Evolutionary conservation across 2,329 filamentous ascomycete species (phyloP).

Genomic region (Venturia effusa): DNA sequence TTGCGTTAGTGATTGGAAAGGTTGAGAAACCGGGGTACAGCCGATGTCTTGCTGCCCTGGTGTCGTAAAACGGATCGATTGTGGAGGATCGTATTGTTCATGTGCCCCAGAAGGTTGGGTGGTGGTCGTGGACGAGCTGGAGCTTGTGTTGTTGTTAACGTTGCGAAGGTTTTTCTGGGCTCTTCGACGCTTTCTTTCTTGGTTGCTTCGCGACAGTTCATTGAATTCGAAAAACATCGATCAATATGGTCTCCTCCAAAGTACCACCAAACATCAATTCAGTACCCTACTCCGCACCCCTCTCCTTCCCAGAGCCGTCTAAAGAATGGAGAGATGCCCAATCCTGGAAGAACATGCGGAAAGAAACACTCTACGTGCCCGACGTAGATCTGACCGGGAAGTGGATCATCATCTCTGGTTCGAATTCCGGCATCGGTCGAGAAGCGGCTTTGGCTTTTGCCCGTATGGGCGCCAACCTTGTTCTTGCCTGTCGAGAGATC

Average conservation of each 20-base stretch:
- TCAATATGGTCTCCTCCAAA: neutral
- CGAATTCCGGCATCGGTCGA: slow-evolving; percentile 20
- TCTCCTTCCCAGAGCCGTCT: slow-evolving; percentile 9
- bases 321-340: slow-evolving; percentile 9
- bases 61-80: neutral
- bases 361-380: slow-evolving; percentile 1
- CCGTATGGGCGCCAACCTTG: slow-evolving; percentile 19
- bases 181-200: too few relatives aligned
- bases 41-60: neutral
- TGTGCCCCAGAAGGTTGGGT: too few relatives aligned
- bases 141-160: too few relatives aligned
- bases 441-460: slow-evolving; percentile 19
- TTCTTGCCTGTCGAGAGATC: slow-evolving; percentile 18
- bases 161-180: too few relatives aligned
- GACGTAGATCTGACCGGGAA: slow-evolving; percentile 11
- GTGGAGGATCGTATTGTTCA: neutral
- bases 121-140: too few relatives aligned
- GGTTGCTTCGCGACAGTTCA: neutral
- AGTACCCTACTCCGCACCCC: slow-evolving; percentile 11
- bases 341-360: slow-evolving; percentile 3
- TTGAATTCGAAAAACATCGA: neutral
- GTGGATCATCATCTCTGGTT: slow-evolving; percentile 15
- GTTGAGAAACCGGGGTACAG: neutral
- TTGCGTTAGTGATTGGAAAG: too few relatives aligned
- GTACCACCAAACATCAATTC: slow-evolving; percentile 8